These are phyloP conservation scores for Penicillium steckii DNA, from an alignment of 495 filamentous ascomycete species.

Conservation along the genomic window DNA sequence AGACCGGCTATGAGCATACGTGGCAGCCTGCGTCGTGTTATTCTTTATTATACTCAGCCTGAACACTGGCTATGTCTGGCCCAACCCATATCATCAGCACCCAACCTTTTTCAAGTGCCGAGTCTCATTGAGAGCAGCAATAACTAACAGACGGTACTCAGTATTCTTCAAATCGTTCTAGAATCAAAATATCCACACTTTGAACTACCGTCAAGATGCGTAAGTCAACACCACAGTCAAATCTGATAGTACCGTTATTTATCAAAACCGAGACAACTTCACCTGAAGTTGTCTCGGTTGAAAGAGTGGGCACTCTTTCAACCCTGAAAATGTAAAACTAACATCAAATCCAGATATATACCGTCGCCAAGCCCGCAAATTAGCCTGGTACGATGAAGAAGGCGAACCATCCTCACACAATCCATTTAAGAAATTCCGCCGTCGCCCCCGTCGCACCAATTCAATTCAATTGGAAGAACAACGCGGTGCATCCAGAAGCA, in stretches of 20 bases:
- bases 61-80: background rate
- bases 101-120: background rate
- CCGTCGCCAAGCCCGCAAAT: conserved; percentile 39
- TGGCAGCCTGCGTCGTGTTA: background rate
- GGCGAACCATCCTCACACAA: conserved; percentile 44
- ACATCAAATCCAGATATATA: conserved; percentile 40
- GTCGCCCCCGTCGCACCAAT: conserved; percentile 25
- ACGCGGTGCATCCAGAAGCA: conserved; percentile 14
- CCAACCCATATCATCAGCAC: background rate
- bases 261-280: no score
- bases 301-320: no score
- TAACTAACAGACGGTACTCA: background rate
- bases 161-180: background rate
- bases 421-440: conserved; percentile 48
- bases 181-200: background rate
- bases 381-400: conserved; percentile 49
- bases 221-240: background rate
- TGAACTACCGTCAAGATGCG: background rate
- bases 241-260: no score
- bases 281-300: no score
- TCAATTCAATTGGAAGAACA: conserved; percentile 36
- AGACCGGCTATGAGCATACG: background rate
- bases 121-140: background rate
- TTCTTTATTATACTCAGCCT: background rate
- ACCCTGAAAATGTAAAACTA: no score